Evolutionary conservation across 2,329 filamentous ascomycete genomes (phyloP).

Genomic region (Diplodia intermedia): DNA sequence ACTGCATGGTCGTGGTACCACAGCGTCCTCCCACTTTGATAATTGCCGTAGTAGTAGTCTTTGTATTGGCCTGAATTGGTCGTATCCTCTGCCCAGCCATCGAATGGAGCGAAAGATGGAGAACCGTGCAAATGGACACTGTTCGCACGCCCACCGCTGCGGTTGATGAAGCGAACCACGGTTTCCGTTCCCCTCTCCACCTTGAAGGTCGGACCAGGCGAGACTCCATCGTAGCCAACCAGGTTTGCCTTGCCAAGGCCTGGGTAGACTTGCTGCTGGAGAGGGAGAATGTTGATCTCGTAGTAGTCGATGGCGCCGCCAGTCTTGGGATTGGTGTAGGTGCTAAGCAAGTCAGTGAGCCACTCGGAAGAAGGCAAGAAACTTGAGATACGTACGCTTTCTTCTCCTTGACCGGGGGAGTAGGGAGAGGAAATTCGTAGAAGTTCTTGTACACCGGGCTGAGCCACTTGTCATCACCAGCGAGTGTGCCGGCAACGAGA

Average conservation of each 20-base stretch:
- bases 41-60: slow-evolving; percentile 69
- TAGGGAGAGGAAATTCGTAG: slow-evolving; percentile 53
- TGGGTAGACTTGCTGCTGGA: slow-evolving; percentile 54
- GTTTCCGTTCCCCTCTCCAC: slow-evolving; percentile 59
- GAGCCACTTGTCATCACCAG: slow-evolving; percentile 36
- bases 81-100: slow-evolving; percentile 64
- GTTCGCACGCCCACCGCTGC: slow-evolving; percentile 51
- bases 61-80: slow-evolving; percentile 62
- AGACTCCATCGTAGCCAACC: slow-evolving; percentile 62
- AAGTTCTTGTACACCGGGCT: slow-evolving; percentile 50
- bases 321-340: slow-evolving; percentile 46
- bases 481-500: slow-evolving; percentile 8
- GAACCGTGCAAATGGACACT: slow-evolving; percentile 64
- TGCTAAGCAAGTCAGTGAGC: slow-evolving; percentile 39
- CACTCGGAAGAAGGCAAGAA: slow-evolving; percentile 16
- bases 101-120: slow-evolving; percentile 55
- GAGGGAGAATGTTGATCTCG: slow-evolving; percentile 52
- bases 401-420: slow-evolving; percentile 53
- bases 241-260: slow-evolving; percentile 49
- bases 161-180: slow-evolving; percentile 62
- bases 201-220: slow-evolving; percentile 62
- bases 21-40: slow-evolving; percentile 59
- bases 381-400: slow-evolving; percentile 46
- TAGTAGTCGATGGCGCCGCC: slow-evolving; percentile 55
- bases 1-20: slow-evolving; percentile 64